Percentiles rank a stretch among this genome's conserved stretches.
These are phyloP conservation scores for Parastagonospora avenae DNA, from an alignment of 2,329 filamentous ascomycete species.

Conservation along the genomic window DNA sequence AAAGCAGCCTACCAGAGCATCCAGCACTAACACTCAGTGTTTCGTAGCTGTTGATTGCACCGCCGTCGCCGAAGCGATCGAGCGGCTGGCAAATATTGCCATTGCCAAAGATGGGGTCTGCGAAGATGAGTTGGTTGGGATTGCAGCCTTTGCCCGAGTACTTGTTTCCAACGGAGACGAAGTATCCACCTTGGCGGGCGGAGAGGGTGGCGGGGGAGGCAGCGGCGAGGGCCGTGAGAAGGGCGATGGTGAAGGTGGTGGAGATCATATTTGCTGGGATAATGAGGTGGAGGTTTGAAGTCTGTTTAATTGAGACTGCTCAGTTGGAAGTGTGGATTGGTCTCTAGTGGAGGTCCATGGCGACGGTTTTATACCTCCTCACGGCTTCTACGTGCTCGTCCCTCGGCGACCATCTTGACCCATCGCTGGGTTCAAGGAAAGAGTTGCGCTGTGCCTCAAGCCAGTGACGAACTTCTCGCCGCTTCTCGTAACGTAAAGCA, in stretches of 20 bases:
- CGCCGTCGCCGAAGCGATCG: slow-evolving; percentile 10
- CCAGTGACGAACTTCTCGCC: no score
- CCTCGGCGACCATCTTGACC: no score
- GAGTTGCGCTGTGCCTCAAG: no score
- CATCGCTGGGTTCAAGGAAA: no score
- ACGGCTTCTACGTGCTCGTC: no score
- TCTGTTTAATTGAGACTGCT: background rate
- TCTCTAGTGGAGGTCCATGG: no score
- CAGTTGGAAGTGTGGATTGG: no score
- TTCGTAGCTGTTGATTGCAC: slow-evolving; percentile 16
- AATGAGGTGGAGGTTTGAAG: background rate
- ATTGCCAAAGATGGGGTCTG: slow-evolving; percentile 20
- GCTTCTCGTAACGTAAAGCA: no score
- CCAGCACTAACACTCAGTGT: slow-evolving; percentile 5
- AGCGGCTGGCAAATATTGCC: slow-evolving; percentile 17
- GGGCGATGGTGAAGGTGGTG: background rate
- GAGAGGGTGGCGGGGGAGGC: background rate
- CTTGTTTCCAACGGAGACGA: slow-evolving; percentile 14
- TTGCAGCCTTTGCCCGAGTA: slow-evolving; percentile 20
- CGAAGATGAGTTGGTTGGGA: slow-evolving; percentile 11
- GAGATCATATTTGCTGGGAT: background rate
- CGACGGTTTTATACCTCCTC: no score
- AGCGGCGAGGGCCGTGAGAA: background rate
- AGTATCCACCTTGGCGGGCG: slow-evolving; percentile 4
- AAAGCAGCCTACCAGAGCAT: slow-evolving; percentile 13